Evolutionary conservation across 805 yeast genomes (phyloP), one percentile per base, ranked within the genome.

Genomic region (Wickerhamiella kurtzmanii): DNA sequence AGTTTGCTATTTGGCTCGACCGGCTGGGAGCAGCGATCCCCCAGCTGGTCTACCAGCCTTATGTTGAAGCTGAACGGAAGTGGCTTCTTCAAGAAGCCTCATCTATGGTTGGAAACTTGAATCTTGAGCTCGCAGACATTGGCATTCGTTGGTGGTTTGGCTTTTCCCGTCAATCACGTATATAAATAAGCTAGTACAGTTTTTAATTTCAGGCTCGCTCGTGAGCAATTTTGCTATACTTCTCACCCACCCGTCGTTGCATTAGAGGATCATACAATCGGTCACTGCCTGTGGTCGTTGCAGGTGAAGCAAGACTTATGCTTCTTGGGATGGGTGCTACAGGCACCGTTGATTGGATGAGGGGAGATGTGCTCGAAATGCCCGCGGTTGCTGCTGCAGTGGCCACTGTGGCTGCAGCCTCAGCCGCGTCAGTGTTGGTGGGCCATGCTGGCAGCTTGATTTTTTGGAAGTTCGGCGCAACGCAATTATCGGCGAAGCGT

Each of bases 401-500:
- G 6, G 44, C 41, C 2, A 18, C 36, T 35, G 37, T 19, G 4
- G 47, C 8, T 11, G 22, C 39, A 3, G 43, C 11, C 13, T 37
- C 19, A 8, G 40, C 43, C 16, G 20, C 22, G 19, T 28, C 39
- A 18, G 41, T 16, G 28, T 9, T n/a, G 17, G 22, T 15, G 15
- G 22, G 21, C 56, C 56, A 54, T 19, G 49, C 18, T 4, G 97
- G 98, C 28, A 92, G 64, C 56, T 73, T 74, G 25, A 92, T 77
- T 43, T 85, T 81, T 61, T 88, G 95, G 57, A 81, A 89, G 55
- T 94, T 72, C 1, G 99, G 99, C 54, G 86, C 94, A 11, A 92
- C 92, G 60, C 95, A 86, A 51, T 96, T 71, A 56, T 89, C 96
- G 16, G 80, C 79, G 59, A 92, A 88, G 94, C 96, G 87, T 47